These are phyloP conservation scores for Candida maesae DNA, from an alignment of 805 yeast species.

Conservation along the genomic window DNA sequence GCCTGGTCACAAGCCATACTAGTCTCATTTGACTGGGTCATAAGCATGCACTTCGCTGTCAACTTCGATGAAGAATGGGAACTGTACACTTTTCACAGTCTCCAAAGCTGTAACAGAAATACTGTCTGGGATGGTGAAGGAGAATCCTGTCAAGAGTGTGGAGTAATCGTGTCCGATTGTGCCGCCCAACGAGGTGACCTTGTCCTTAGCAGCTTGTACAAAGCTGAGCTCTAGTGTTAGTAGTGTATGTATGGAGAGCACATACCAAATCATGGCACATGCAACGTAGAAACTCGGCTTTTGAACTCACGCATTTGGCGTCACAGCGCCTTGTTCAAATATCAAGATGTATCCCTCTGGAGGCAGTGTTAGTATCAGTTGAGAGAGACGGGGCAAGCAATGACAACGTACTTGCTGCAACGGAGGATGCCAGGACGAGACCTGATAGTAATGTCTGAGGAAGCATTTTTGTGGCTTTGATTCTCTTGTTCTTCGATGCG, in stretches of 20 bases:
- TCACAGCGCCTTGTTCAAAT: slow-evolving; percentile 27
- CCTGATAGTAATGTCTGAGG: background rate
- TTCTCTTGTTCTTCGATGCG: too few relatives aligned
- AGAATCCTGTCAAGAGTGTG: slow-evolving; percentile 45
- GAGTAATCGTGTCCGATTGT: slow-evolving; percentile 43
- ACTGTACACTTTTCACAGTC: slow-evolving; percentile 23
- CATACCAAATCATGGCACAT: too few relatives aligned
- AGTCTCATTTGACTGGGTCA: slow-evolving; percentile 14
- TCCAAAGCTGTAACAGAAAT: slow-evolving; percentile 24
- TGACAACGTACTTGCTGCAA: slow-evolving; percentile 6
- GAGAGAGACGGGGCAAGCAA: background rate
- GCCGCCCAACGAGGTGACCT: slow-evolving; percentile 39
- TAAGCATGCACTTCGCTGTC: slow-evolving; percentile 36
- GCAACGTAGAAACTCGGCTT: background rate
- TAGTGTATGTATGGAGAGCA: too few relatives aligned
- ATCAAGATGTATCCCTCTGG: slow-evolving; percentile 25
- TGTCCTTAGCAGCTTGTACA: slow-evolving; percentile 31
- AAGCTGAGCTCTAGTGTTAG: slow-evolving; percentile 11
- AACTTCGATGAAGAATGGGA: slow-evolving; percentile 42
- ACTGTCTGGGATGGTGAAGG: slow-evolving; percentile 36
- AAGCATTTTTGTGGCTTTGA: background rate
- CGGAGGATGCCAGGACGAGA: background rate
- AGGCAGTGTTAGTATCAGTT: slow-evolving; percentile 1
- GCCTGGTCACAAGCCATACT: too few relatives aligned
- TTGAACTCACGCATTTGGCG: slow-evolving; percentile 24